A percentile compares a stretch with the other conserved stretches of the same genome.
Conservation (phyloP, 2,329 filamentous ascomycete species). For the Sporothrix variecibatus region DNA sequence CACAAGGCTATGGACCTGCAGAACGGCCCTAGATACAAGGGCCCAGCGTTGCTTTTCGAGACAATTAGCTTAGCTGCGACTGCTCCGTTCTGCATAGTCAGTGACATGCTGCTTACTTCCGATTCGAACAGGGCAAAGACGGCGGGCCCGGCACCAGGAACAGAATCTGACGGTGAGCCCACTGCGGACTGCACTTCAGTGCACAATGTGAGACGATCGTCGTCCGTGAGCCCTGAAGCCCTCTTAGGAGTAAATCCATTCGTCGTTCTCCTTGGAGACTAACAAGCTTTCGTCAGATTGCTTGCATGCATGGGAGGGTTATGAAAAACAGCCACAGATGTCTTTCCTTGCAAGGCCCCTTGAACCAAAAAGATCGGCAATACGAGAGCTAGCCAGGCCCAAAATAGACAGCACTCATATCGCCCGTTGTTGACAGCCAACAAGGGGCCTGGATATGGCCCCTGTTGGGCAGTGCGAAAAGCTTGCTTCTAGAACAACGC, state of each 20-base stretch:
- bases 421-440: neutral
- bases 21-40: neutral
- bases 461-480: neutral
- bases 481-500: neutral
- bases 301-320: neutral
- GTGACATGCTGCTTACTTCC: neutral
- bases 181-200: neutral
- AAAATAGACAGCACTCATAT: neutral
- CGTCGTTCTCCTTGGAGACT: neutral
- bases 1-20: neutral
- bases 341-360: neutral
- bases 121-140: neutral
- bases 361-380: neutral
- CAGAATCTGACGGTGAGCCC: slow-evolving; percentile 4
- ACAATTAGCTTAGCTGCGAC: neutral
- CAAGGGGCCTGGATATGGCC: neutral
- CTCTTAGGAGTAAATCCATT: neutral
- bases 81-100: neutral
- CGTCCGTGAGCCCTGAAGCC: neutral
- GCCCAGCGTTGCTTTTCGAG: neutral
- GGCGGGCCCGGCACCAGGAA: neutral
- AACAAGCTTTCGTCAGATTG: neutral
- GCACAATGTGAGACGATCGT: neutral
- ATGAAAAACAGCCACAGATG: neutral
- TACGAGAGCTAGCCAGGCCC: neutral